Percentiles rank a stretch among this genome's conserved stretches.
Evolutionary conservation across 2,329 filamentous ascomycete genomes (phyloP).

Genomic region (Exophiala dermatitidis): DNA sequence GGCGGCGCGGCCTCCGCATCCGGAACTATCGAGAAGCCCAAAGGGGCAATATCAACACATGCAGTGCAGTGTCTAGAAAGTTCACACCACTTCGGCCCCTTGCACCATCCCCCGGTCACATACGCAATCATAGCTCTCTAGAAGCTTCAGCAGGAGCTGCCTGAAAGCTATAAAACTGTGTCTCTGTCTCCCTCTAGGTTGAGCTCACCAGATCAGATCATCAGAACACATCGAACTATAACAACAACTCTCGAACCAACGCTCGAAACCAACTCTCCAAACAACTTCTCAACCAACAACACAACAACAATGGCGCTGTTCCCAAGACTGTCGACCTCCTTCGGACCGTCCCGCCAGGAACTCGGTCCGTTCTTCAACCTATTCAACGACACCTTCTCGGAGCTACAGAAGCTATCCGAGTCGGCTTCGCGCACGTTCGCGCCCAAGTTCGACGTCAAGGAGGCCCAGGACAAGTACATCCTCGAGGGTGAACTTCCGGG

Average conservation of each 20-base stretch:
- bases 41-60: not conserved
- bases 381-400: constrained; percentile 27
- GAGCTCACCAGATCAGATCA: constrained; percentile 2
- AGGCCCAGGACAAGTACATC: constrained; percentile 39
- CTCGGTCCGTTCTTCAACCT: constrained; percentile 22
- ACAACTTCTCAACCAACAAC: constrained; percentile 12
- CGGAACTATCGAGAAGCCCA: not conserved
- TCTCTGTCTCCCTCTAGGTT: not conserved
- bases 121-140: constrained; percentile 1
- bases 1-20: not conserved
- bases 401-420: constrained; percentile 26
- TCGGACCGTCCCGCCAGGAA: constrained; percentile 16
- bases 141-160: constrained; percentile 9
- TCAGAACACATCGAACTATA: constrained; percentile 2
- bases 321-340: constrained; percentile 15
- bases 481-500: constrained; percentile 47
- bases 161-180: constrained; percentile 10
- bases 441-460: constrained; percentile 44
- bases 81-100: not conserved
- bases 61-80: not conserved
- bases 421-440: constrained; percentile 30
- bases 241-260: constrained; percentile 12
- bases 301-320: constrained; percentile 19
- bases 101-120: not conserved
- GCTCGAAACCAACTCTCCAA: constrained; percentile 11